Evolutionary conservation across 495 filamentous ascomycete genomes (phyloP), one percentile per base, ranked within the genome.

Genomic region (Aspergillus affinis): DNA sequence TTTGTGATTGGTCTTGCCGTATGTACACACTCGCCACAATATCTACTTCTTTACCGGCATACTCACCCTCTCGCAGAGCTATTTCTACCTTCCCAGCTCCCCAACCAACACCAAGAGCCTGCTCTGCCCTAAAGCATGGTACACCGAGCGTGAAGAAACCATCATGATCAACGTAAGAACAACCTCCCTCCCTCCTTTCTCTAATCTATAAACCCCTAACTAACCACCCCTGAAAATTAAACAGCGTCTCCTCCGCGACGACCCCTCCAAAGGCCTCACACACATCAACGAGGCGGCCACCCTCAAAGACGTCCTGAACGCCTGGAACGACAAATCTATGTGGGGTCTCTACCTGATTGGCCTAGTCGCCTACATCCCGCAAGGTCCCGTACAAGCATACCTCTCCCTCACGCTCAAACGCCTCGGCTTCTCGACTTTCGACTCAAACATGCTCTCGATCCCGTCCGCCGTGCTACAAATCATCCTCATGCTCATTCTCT

Each of bases 71-170:
- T 15, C 15, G 2, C 50, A 71, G 60, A 67, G 65, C 54, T 55
- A 68, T 13, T 59, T 74, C 52, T 75, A 74, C 74, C 68, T 74
- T 72, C 55, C 70, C 70, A 51, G 71, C 4, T 83, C 82, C 0
- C 78, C 80, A 2, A 79, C 79, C 18, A 72, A 80, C 60, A 86
- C 83, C 1, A 83, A 81, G 56, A 72, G 77, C 4, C 71, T 75
- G 62, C 75, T 82, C 51, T 75, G 70, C 6, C 81, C 76, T 8
- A 74, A 73, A 8, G 68, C 77, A 10, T 84, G 81, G 83, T 85
- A 82, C 52, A 75, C 75, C 0, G 78, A 82, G 58, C 75, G 79
- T n/a, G 71, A 84, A 59, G 73, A 79, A 30, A 65, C 68, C 0
- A 83, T 84, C 55, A 79, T 83, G 57, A 75, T 82, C 9, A 84